A percentile compares a stretch with the other conserved stretches of the same genome.
phyloP scores from a whole-genome alignment of 148 eudicot genomes.

The Spergularia bocconei region DNA sequence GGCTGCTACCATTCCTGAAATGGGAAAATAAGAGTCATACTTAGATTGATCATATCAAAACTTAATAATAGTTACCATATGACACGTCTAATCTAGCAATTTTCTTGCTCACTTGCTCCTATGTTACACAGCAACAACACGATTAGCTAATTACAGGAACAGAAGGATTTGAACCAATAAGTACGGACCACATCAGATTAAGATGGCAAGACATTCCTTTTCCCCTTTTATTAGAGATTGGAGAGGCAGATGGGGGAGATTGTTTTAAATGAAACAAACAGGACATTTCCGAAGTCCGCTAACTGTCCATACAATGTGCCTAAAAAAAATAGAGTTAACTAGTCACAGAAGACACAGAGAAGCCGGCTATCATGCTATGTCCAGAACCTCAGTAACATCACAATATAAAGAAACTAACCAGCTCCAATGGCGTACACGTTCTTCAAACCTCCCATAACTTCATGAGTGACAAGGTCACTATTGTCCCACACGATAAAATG shows the following conservation, averaged over 20 bases:
- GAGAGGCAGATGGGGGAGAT: background rate
- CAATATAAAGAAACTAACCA: conserved; percentile 36
- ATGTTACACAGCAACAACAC: background rate
- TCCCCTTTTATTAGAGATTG: background rate
- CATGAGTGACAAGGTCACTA: conserved; percentile 92
- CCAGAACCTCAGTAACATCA: too few relatives aligned
- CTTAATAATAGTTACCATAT: background rate
- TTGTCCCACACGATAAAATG: conserved; percentile 96
- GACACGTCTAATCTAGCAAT: background rate
- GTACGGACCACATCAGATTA: background rate
- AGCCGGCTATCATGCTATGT: background rate
- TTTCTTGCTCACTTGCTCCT: background rate
- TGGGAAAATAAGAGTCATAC: background rate
- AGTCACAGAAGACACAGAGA: background rate
- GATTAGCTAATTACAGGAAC: background rate
- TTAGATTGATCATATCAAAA: conserved; percentile 1
- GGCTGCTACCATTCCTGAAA: conserved; percentile 92
- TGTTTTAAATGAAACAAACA: background rate
- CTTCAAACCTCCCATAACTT: conserved; percentile 96
- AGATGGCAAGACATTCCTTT: background rate
- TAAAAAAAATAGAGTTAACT: background rate
- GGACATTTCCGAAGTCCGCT: background rate
- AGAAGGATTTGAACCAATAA: background rate
- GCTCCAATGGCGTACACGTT: conserved; percentile 90
- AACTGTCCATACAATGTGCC: background rate